Percentiles rank a stretch among this genome's conserved stretches.
These are phyloP conservation scores for Cladosporium halotolerans DNA, from an alignment of 2,329 filamentous ascomycete genomes.

Conservation along the genomic window DNA sequence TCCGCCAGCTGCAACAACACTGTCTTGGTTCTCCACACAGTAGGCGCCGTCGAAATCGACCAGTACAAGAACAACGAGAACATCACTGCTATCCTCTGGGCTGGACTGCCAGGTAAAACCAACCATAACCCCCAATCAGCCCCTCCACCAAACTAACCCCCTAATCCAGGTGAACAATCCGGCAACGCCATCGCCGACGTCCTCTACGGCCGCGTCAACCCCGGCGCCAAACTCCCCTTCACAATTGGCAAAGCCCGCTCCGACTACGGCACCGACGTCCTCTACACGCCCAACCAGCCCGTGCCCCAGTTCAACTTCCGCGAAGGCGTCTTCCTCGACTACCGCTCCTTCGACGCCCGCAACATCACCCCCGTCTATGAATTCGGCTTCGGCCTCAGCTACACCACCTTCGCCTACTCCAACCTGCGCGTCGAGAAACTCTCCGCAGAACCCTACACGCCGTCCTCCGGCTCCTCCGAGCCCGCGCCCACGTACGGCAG, in stretches of 20 bases:
- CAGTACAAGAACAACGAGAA: conserved; percentile 68
- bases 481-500: conserved; percentile 59
- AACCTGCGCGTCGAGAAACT: conserved; percentile 48
- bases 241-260: conserved; percentile 62
- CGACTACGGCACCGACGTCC: conserved; percentile 61
- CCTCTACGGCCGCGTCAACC: conserved; percentile 70
- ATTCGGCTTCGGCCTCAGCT: conserved; percentile 71
- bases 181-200: conserved; percentile 71
- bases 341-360: conserved; percentile 53
- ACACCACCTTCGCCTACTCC: conserved; percentile 70
- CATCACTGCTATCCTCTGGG: conserved; percentile 73
- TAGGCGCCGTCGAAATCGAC: conserved; percentile 67
- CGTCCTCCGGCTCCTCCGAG: conserved; percentile 54
- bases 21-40: conserved; percentile 79
- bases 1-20: conserved; percentile 72
- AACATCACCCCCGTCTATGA: conserved; percentile 63
- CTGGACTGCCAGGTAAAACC: conserved; percentile 46
- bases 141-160: background rate
- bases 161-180: conserved; percentile 62
- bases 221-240: conserved; percentile 68
- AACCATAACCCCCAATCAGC: too few relatives aligned
- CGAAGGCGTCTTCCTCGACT: conserved; percentile 73
- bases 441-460: conserved; percentile 46
- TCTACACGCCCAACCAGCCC: conserved; percentile 60
- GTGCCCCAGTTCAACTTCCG: conserved; percentile 64